Conservation (phyloP, 768 basidiomycete genomes). For the Dictyophora rubrovolvata region DNA sequence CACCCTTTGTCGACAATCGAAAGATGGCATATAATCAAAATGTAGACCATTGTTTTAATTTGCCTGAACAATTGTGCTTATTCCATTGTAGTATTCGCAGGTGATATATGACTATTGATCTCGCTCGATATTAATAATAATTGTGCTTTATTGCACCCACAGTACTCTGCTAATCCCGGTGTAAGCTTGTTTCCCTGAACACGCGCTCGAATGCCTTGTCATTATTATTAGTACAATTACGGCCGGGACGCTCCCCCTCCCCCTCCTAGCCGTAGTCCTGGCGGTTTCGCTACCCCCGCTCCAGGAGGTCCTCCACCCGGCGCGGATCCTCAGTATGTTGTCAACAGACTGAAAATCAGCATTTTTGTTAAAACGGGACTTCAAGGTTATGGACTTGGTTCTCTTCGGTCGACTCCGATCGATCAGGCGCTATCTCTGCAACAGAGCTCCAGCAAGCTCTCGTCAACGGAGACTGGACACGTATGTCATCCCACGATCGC, state of each 20-base stretch:
- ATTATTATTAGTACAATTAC: background rate
- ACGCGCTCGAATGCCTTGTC: too few species aligned
- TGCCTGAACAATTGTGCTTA: background rate
- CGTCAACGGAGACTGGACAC: constrained; percentile 63
- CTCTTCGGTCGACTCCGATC: constrained; percentile 52
- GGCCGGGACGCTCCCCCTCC: background rate
- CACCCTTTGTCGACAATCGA: too few species aligned
- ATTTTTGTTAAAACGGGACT: background rate
- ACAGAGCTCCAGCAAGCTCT: constrained; percentile 46
- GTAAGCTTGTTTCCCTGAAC: too few species aligned
- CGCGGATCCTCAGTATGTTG: constrained; percentile 63
- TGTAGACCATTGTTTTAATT: background rate
- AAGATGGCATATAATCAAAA: background rate
- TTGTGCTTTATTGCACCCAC: too few species aligned
- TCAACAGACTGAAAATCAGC: background rate
- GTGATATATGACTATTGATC: background rate
- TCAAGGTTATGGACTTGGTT: constrained; percentile 69
- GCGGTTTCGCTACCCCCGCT: constrained; percentile 22
- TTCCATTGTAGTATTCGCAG: background rate
- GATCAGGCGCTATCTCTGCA: constrained; percentile 57
- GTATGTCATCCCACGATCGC: constrained; percentile 32
- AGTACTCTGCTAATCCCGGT: too few species aligned
- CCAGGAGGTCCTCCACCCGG: constrained; percentile 44
- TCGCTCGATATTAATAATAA: background rate
- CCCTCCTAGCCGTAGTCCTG: constrained; percentile 15